phyloP scores from a whole-genome alignment of 2,329 filamentous ascomycete species.

The Aspergillus ibericus region DNA sequence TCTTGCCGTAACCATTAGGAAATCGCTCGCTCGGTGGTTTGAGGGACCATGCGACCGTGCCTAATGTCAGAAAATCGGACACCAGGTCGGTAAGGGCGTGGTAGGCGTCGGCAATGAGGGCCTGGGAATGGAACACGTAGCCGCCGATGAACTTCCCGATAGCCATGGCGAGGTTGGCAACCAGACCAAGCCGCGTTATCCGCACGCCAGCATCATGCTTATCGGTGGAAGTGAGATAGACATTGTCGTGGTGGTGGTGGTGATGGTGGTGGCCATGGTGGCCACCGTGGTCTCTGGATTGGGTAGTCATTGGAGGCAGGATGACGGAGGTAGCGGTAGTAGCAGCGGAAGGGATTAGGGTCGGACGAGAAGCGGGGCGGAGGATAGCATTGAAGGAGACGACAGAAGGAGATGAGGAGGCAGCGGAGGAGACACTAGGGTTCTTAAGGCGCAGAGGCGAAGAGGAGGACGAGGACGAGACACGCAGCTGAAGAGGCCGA shows the following conservation, averaged over 20 bases:
- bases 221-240: constrained; percentile 76
- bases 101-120: constrained; percentile 89
- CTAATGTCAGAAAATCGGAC: constrained; percentile 89
- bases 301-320: constrained; percentile 38
- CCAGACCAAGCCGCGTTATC: constrained; percentile 85
- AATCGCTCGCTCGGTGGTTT: constrained; percentile 80
- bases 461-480: constrained; percentile 22
- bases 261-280: constrained; percentile 62
- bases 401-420: constrained; percentile 4
- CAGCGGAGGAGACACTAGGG: constrained; percentile 6
- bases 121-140: constrained; percentile 91
- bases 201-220: constrained; percentile 91
- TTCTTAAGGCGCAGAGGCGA: constrained; percentile 16
- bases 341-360: constrained; percentile 12
- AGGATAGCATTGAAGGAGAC: constrained; percentile 17
- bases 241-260: constrained; percentile 69
- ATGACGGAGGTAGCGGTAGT: constrained; percentile 23
- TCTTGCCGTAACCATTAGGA: constrained; percentile 90
- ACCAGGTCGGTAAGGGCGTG: constrained; percentile 94
- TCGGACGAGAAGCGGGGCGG: not conserved
- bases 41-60: constrained; percentile 90
- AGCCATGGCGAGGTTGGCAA: constrained; percentile 91
- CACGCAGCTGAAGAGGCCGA: constrained; percentile 20
- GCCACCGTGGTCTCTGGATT: constrained; percentile 47
- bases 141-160: constrained; percentile 89